phyloP scores from a whole-genome alignment of 2,329 filamentous ascomycete genomes.

The Blastomyces percursus region DNA sequence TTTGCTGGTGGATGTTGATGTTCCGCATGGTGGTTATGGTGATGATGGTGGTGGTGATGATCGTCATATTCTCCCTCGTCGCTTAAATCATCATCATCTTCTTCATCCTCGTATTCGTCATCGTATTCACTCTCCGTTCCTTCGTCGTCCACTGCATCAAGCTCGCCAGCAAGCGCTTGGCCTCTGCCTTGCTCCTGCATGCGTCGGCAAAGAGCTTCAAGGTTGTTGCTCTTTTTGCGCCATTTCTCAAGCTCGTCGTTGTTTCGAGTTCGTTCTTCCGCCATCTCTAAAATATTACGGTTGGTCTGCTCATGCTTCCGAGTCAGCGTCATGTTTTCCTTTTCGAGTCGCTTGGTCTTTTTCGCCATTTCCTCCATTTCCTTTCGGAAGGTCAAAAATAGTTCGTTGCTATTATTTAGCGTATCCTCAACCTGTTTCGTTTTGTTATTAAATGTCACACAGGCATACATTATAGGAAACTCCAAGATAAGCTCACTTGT shows the following conservation, averaged over 20 bases:
- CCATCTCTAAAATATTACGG: slow-evolving; percentile 93
- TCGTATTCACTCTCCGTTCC: slow-evolving; percentile 43
- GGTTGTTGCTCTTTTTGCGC: slow-evolving; percentile 75
- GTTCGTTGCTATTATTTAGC: slow-evolving; percentile 93
- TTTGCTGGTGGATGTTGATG: slow-evolving; percentile 35
- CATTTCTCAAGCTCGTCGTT: slow-evolving; percentile 68
- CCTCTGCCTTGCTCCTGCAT: slow-evolving; percentile 93
- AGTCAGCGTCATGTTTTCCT: slow-evolving; percentile 84
- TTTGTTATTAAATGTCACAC: slow-evolving; percentile 13
- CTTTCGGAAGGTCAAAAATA: slow-evolving; percentile 93
- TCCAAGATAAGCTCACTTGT: slow-evolving; percentile 55
- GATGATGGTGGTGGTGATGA: slow-evolving; percentile 52
- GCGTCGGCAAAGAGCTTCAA: slow-evolving; percentile 87
- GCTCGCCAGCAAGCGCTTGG: slow-evolving; percentile 51
- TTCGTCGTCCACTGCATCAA: slow-evolving; percentile 42
- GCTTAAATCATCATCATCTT: slow-evolving; percentile 49
- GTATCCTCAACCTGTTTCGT: slow-evolving; percentile 85
- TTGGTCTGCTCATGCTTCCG: slow-evolving; percentile 90
- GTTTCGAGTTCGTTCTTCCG: slow-evolving; percentile 72
- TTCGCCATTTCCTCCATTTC: slow-evolving; percentile 99
- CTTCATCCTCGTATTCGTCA: slow-evolving; percentile 48
- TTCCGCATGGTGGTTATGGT: slow-evolving; percentile 48
- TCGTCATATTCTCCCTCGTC: slow-evolving; percentile 53
- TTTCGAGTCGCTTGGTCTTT: slow-evolving; percentile 93
- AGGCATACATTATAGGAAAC: neutral